Evolutionary conservation across 148 eudicot genomes (phyloP), one percentile per base, ranked within the genome.

Genomic region (Fagopyrum esculentum): DNA sequence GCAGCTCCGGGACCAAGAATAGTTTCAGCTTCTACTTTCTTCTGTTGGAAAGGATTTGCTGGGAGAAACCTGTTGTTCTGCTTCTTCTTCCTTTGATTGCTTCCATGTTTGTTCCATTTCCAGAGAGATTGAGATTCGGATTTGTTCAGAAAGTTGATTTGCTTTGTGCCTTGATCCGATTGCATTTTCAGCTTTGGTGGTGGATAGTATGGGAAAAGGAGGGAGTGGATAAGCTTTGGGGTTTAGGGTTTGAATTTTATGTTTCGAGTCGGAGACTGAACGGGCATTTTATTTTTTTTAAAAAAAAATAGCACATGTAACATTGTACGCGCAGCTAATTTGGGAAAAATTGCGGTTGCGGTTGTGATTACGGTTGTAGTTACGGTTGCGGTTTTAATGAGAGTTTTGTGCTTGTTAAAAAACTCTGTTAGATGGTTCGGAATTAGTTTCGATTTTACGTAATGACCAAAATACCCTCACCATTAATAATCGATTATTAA

Each of bases 1-100:
- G 89, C 96, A 55, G 76, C 80, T 15, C 92, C 96, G 0, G 92
- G 90, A 7, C 92, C 89, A 45, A 81, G 40, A 11, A 80, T 51
- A 3, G 43, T 4, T 29, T 50, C 66, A 3, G 84, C 80, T 5
- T 73, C 81, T 16, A 80, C 56, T 48, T 80, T 72, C 79, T 75
- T 83, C 68, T 19, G 76, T 49, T 51, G 60, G 45, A 47, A 49
- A 6, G 79, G 68, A 29, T 61, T 61, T 26, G 68, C 44, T 8
- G 43, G 30, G 48, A 11, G 17, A 74, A 72, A 40, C 57, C 45
- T 75, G 80, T 61, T 83, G 73, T 17, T 72, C 50, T 63, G 74
- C n/a, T 71, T 78, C 45, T 30, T 69, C 35, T 66, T 51, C 44
- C 40, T 12, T 70, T 72, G 81, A 49, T 49, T 52, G 57, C 5